Conservation (phyloP, 345 rosid species). For the Moricandia arvensis region DNA sequence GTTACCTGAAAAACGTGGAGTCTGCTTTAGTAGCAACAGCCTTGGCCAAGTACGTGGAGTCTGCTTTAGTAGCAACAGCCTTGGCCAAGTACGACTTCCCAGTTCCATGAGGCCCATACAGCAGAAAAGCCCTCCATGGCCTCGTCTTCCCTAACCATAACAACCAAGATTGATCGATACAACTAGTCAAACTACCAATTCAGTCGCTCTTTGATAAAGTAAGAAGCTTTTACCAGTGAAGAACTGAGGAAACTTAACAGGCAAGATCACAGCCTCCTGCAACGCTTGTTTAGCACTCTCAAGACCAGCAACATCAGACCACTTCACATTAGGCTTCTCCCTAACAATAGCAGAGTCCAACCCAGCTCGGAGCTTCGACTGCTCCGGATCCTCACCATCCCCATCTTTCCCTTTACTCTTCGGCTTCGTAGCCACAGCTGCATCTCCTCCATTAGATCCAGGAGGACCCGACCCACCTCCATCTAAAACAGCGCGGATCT, state of each 20-base stretch:
- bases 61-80: no score
- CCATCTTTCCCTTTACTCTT: slow-evolving; percentile 78
- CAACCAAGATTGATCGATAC: not conserved
- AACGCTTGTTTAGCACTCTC: slow-evolving; percentile 84
- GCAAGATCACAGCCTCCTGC: slow-evolving; percentile 92
- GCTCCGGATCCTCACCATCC: slow-evolving; percentile 77
- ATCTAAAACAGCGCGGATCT: slow-evolving; percentile 76
- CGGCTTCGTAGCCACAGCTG: slow-evolving; percentile 63
- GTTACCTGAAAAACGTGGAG: slow-evolving; percentile 86
- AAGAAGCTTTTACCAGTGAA: slow-evolving; percentile 57
- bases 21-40: slow-evolving; percentile 98
- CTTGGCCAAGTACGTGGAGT: no score
- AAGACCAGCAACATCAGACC: slow-evolving; percentile 90
- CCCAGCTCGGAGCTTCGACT: slow-evolving; percentile 77
- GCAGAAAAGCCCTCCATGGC: slow-evolving; percentile 90
- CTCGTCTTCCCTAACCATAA: slow-evolving; percentile 65
- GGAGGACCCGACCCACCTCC: slow-evolving; percentile 72
- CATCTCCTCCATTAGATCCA: slow-evolving; percentile 59
- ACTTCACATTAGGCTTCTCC: slow-evolving; percentile 82
- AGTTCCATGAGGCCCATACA: slow-evolving; percentile 96
- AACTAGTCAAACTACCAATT: not conserved
- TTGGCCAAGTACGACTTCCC: slow-evolving; percentile 95
- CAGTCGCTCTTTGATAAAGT: not conserved
- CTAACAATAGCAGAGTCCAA: slow-evolving; percentile 74
- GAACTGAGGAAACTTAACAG: slow-evolving; percentile 90